Evolutionary conservation across 2,329 filamentous ascomycete genomes (phyloP).

Genomic region (Hysterium pulicare): DNA sequence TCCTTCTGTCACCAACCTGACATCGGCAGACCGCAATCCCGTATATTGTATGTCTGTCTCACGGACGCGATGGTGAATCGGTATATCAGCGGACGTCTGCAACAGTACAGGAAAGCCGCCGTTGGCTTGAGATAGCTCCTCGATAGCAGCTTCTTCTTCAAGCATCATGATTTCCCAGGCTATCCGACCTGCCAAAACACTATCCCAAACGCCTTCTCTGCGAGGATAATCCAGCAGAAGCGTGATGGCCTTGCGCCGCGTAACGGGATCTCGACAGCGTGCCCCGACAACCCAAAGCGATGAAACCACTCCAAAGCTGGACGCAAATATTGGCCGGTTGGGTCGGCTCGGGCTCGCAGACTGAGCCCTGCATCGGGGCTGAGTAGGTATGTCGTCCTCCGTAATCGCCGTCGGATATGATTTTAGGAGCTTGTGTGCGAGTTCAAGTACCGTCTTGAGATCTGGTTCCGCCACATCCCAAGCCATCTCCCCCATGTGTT

Average conservation of each 20-base stretch:
- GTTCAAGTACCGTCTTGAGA: conserved; percentile 11
- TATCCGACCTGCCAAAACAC: conserved; percentile 58
- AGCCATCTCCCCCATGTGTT: conserved; percentile 5
- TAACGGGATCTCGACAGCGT: conserved; percentile 14
- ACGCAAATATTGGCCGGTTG: conserved; percentile 23
- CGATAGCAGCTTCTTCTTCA: conserved; percentile 23
- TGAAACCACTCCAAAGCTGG: conserved; percentile 19
- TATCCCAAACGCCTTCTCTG: conserved; percentile 52
- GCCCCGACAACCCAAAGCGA: conserved; percentile 25
- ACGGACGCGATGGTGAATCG: conserved; percentile 8
- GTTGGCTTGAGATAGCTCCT: conserved; percentile 8
- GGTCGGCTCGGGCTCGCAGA: background rate
- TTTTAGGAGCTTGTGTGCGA: conserved; percentile 13
- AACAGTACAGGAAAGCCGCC: background rate
- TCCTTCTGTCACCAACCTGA: conserved; percentile 15
- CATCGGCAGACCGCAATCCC: conserved; percentile 17
- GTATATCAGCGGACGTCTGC: conserved; percentile 5
- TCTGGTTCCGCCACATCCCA: conserved; percentile 15
- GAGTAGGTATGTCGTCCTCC: background rate
- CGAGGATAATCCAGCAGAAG: conserved; percentile 26
- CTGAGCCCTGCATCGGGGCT: background rate
- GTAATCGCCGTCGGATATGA: conserved; percentile 16
- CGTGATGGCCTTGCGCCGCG: conserved; percentile 23
- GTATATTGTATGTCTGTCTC: conserved; percentile 17
- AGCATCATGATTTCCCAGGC: conserved; percentile 22